phyloP scores from a whole-genome alignment of 345 rosid genomes.

The Salix brachista region DNA sequence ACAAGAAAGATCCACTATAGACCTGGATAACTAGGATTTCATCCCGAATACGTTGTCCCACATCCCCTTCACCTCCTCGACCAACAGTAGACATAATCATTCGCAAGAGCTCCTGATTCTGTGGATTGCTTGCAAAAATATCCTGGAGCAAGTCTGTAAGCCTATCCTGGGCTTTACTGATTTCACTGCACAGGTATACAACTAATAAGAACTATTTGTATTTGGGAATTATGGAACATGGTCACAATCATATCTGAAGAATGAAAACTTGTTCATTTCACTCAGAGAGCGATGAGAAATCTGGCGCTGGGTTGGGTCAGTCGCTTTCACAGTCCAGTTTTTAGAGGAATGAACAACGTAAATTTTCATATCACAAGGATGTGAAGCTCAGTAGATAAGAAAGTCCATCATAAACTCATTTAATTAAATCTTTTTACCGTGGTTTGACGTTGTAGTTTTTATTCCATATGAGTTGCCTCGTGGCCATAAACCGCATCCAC shows the following conservation, averaged over 20 bases:
- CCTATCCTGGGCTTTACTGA: slow-evolving; percentile 96
- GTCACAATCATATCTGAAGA: slow-evolving; percentile 1
- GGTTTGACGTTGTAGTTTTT: slow-evolving; percentile 99
- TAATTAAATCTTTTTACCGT: slow-evolving; percentile 46
- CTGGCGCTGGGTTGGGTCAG: not conserved
- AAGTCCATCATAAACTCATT: not conserved
- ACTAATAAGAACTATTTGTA: not conserved
- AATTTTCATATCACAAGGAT: not conserved
- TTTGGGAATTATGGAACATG: not conserved
- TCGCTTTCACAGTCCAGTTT: not conserved
- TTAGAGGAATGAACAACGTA: not conserved
- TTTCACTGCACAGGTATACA: slow-evolving; percentile 59
- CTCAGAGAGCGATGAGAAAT: not conserved
- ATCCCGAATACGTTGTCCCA: slow-evolving; percentile 98
- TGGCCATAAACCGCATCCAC: slow-evolving; percentile 99
- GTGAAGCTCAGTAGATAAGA: not conserved
- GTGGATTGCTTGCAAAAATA: slow-evolving; percentile 49
- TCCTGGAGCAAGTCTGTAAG: slow-evolving; percentile 74
- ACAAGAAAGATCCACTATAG: slow-evolving; percentile 20
- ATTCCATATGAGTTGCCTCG: slow-evolving; percentile 98
- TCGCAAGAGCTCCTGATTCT: slow-evolving; percentile 67
- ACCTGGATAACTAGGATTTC: slow-evolving; percentile 98
- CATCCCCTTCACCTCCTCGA: slow-evolving; percentile 99
- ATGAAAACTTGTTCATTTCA: not conserved
- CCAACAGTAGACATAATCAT: slow-evolving; percentile 96